phyloP scores from a whole-genome alignment of 306 rosid species.

The Lathyrus sativus region DNA sequence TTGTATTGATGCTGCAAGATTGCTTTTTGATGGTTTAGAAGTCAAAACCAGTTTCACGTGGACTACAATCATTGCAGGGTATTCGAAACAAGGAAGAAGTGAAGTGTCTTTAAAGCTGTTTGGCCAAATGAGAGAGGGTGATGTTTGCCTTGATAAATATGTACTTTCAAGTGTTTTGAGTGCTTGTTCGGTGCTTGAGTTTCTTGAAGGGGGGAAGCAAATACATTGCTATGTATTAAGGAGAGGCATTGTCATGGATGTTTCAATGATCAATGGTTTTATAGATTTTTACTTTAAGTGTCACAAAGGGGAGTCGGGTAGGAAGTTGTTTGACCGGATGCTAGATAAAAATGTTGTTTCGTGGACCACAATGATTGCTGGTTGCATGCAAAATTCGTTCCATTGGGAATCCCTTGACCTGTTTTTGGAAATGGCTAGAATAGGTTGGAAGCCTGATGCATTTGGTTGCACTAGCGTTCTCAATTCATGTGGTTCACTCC shows the following conservation, averaged over 20 bases:
- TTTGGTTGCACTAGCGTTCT: slow-evolving; percentile 82
- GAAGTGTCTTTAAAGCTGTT: slow-evolving; percentile 70
- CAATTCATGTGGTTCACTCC: slow-evolving; percentile 78
- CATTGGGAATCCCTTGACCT: slow-evolving; percentile 65
- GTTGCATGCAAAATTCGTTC: slow-evolving; percentile 84
- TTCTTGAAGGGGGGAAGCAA: slow-evolving; percentile 76
- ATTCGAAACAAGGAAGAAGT: slow-evolving; percentile 63
- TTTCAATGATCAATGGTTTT: slow-evolving; percentile 70
- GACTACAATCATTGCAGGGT: slow-evolving; percentile 78
- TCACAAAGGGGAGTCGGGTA: slow-evolving; percentile 60
- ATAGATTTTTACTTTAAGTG: slow-evolving; percentile 79
- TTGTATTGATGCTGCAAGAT: slow-evolving; percentile 59
- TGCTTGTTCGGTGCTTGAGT: slow-evolving; percentile 72
- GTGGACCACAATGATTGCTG: slow-evolving; percentile 93
- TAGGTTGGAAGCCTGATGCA: slow-evolving; percentile 69
- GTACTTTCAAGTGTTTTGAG: slow-evolving; percentile 77
- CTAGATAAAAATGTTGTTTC: slow-evolving; percentile 63
- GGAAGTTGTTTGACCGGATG: slow-evolving; percentile 57
- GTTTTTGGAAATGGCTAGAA: slow-evolving; percentile 63
- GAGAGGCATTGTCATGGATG: slow-evolving; percentile 65
- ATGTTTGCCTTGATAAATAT: slow-evolving; percentile 61
- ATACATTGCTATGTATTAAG: slow-evolving; percentile 75
- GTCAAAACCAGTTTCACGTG: slow-evolving; percentile 68
- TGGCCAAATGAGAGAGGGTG: slow-evolving; percentile 58
- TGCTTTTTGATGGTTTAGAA: slow-evolving; percentile 60